Evolutionary conservation across 1,284 basidiomycete species (phyloP).

Genomic region (Malassezia yamatoensis): DNA sequence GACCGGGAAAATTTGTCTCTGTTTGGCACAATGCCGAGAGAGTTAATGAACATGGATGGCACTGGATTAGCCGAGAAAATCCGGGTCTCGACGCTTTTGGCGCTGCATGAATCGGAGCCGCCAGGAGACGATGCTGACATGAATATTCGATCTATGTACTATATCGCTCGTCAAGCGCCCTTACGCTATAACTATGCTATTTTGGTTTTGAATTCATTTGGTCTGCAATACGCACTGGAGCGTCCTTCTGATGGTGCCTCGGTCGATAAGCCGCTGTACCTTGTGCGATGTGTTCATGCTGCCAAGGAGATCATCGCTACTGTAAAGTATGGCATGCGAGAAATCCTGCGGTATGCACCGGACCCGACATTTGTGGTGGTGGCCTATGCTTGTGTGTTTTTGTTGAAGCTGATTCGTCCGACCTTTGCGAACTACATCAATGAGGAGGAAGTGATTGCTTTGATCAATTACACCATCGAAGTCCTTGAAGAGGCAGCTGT

Average conservation of each 20-base stretch:
- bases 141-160: slow-evolving; percentile 35
- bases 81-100: slow-evolving; percentile 11
- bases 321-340: slow-evolving; percentile 28
- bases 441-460: slow-evolving; percentile 56
- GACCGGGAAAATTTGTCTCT: background rate
- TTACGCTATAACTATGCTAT: slow-evolving; percentile 42
- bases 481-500: slow-evolving; percentile 39
- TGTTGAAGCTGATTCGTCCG: slow-evolving; percentile 60
- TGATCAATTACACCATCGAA: slow-evolving; percentile 70
- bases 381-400: slow-evolving; percentile 66
- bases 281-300: slow-evolving; percentile 43
- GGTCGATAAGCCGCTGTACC: slow-evolving; percentile 43
- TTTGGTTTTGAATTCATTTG: slow-evolving; percentile 70
- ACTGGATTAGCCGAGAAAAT: slow-evolving; percentile 6
- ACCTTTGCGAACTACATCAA: slow-evolving; percentile 68
- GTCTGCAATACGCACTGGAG: slow-evolving; percentile 82
- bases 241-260: slow-evolving; percentile 29
- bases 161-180: slow-evolving; percentile 31
- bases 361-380: slow-evolving; percentile 85
- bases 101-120: slow-evolving; percentile 15
- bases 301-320: slow-evolving; percentile 36
- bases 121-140: slow-evolving; percentile 32
- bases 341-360: slow-evolving; percentile 66
- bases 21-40: slow-evolving; percentile 1
- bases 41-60: slow-evolving; percentile 3